These are phyloP conservation scores for Cladobotryum protrusum DNA, from an alignment of 2,329 filamentous ascomycete genomes.

Conservation along the genomic window DNA sequence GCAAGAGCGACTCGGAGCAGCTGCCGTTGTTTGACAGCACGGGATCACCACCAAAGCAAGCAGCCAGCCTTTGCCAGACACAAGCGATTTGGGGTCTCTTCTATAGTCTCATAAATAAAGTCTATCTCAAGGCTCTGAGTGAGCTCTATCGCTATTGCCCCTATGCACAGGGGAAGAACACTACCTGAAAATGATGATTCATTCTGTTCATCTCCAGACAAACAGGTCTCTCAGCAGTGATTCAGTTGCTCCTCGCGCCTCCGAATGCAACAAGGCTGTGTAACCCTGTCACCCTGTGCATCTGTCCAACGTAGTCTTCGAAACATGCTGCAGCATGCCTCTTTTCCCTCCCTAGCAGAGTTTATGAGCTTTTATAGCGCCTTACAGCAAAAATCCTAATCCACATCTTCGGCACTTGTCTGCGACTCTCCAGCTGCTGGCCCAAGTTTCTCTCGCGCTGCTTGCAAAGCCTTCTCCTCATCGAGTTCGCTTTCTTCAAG, in stretches of 20 bases:
- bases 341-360: too few species aligned
- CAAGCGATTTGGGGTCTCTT: not conserved
- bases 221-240: too few species aligned
- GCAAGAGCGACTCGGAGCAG: not conserved
- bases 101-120: not conserved
- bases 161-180: too few species aligned
- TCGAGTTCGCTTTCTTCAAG: constrained; percentile 23
- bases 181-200: too few species aligned
- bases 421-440: constrained; percentile 19
- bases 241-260: too few species aligned
- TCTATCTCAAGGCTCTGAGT: not conserved
- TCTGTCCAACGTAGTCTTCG: not conserved
- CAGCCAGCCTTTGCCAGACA: not conserved
- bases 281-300: not conserved
- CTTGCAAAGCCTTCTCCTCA: constrained; percentile 22
- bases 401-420: constrained; percentile 38
- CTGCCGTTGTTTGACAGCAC: not conserved
- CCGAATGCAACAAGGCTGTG: too few species aligned
- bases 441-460: constrained; percentile 24
- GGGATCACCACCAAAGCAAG: not conserved
- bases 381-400: constrained; percentile 22
- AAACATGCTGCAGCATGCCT: not conserved
- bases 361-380: too few species aligned
- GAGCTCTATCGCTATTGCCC: too few species aligned
- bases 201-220: too few species aligned